Base-by-base conservation (phyloP, 345 rosid genomes). In the Linum lewisii region DNA sequence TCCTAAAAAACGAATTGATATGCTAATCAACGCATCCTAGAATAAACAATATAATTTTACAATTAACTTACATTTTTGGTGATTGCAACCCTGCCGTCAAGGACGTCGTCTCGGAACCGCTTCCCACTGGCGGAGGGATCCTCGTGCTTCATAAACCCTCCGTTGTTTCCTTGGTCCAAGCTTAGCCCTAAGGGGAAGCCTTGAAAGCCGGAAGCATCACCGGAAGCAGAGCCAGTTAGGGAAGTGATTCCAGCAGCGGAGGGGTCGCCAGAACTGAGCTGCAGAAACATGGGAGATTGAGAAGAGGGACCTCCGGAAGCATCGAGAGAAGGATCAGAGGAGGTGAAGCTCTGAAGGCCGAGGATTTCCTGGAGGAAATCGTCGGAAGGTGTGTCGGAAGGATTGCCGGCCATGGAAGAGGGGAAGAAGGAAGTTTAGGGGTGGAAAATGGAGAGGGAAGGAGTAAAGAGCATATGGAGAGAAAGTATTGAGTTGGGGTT, bases 311-410 rank as follows among this genome's bases (percentile, higher is more conserved):
- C 38, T 5, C 7, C 75, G 20, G 77, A 62, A 32, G 75, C 82
- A 3, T 81, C 64, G 34, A 88, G 66, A 49, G 88, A 82, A 1
- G 82, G 60, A 15, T 79, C 95, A 1, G 88, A 47, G 23, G 89
- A 71, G 32, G 79, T 77, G 69, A 84, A 93, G 81, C 70, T 81
- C 23, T 79, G 90, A 42, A 87, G 73, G 54, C 93, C 82, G 36
- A 94, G 91, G 54, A 94, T 83, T 75, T 87, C 97, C 72, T 85
- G 96, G 55, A 94, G 76, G 82, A 94, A 94, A 73, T 94, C 97
- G 67, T 94, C 99, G 25, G 79, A 21, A 4, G 92, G 74, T 26
- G 84, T 63, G 14, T 82, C 95, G 51, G 79, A 74, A 53, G 81
- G 84, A 59, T 90, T 94, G 70, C 81, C 86, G 45, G 99, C 88